Evolutionary conservation across 257 asterid genomes (phyloP), one percentile per base, ranked within the genome.

Genomic region (Nicotiana otophora): DNA sequence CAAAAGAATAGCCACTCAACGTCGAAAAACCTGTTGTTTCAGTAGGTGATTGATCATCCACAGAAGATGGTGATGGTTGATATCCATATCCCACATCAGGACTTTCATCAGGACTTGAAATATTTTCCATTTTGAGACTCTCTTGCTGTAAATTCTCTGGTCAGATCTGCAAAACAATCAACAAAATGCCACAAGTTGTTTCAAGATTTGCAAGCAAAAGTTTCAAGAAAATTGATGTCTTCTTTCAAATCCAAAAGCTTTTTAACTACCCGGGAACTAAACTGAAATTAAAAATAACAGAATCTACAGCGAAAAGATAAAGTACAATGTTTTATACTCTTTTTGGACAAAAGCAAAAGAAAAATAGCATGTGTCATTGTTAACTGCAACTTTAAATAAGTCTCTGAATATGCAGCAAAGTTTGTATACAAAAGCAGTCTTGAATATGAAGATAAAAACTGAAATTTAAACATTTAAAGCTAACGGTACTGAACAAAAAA

Each of bases 1-100:
- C 88, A 42, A 92, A 96, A 57, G 99, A 94, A 77, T 89, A 90
- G 12, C 83, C 82, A 81, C 94, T 91, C 81, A 77, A 48, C 14
- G 82, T 77, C 34, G 97, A 91, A 46, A 70, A 87, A 28, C 90
- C 81, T 51, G 88, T 61, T n/a, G 89, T 86, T 76, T 88, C 92
- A 23, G 88, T 78, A 19, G 86, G 84, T 14, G 98, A 92, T 78
- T 89, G 89, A 86, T 89, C 94, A 42, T 92, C 91, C 53, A 86
- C 42, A 1, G 92, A 91, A 36, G 92, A 91, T 77, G 84, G 86
- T 51, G 97, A 90, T 28, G 87, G 85, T 61, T 84, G 89, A 84
- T 87, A 88, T 74, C 94, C 94, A 75, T 75, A 75, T 46, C 79
- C 79, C 86, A 82, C 8, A 26, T 93, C 97, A 86, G 36, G 82